Conservation (phyloP, 305 asterid genomes). For the Ruellia speciosa region DNA sequence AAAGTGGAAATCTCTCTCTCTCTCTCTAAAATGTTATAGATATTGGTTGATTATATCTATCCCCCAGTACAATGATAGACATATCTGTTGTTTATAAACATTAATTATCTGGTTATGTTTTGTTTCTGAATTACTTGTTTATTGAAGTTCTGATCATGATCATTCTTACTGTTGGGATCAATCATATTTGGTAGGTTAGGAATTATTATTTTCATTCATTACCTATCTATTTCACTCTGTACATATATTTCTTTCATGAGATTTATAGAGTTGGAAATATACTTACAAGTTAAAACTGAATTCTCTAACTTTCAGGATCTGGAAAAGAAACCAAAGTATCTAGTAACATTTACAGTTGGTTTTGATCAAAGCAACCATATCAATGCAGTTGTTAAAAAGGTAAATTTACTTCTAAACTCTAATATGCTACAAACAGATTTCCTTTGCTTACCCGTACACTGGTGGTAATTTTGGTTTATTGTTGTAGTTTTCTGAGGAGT, state of each 20-base stretch:
- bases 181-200: slow-evolving; percentile 8
- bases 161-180: slow-evolving; percentile 5
- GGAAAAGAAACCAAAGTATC: slow-evolving; percentile 66
- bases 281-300: slow-evolving; percentile 18
- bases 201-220: slow-evolving; percentile 2
- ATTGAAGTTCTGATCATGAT: slow-evolving; percentile 1
- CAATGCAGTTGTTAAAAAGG: slow-evolving; percentile 74
- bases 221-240: slow-evolving; percentile 4
- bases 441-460: slow-evolving; percentile 14
- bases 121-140: neutral
- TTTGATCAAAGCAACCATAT: slow-evolving; percentile 55
- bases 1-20: slow-evolving; percentile 5
- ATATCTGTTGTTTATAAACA: slow-evolving; percentile 4
- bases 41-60: slow-evolving; percentile 1
- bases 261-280: slow-evolving; percentile 8
- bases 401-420: slow-evolving; percentile 20
- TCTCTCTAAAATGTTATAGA: neutral
- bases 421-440: slow-evolving; percentile 1
- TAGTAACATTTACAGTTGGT: slow-evolving; percentile 79
- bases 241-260: slow-evolving; percentile 4
- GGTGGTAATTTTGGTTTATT: slow-evolving; percentile 16
- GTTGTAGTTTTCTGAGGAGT: slow-evolving; percentile 68
- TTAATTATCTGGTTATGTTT: neutral
- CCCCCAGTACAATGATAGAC: neutral
- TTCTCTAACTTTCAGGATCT: slow-evolving; percentile 58